These are phyloP conservation scores for Globisporangium yorkense DNA, from an alignment of 352 stramenopile genomes.

Conservation along the genomic window DNA sequence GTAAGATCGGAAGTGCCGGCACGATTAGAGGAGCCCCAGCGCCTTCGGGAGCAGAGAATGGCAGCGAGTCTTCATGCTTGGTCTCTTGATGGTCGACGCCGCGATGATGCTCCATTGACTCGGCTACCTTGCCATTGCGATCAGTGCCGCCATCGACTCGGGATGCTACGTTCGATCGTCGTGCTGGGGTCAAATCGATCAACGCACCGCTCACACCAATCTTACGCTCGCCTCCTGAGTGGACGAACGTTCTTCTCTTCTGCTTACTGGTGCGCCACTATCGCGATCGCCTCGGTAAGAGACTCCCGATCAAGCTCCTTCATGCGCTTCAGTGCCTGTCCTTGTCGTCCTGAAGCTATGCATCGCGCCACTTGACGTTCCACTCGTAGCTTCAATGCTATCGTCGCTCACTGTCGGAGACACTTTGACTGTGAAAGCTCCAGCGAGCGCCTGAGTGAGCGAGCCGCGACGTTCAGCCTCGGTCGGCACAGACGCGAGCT, in stretches of 20 bases:
- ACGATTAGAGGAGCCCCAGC: no score
- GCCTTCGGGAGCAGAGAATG: no score
- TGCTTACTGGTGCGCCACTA: not conserved
- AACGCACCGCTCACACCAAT: not conserved
- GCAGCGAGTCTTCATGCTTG: no score
- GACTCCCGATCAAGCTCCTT: no score
- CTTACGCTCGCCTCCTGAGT: not conserved
- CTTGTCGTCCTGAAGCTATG: no score
- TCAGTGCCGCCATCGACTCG: no score
- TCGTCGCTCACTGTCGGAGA: not conserved
- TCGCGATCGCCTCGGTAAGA: not conserved
- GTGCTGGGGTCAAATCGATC: conserved; percentile 6
- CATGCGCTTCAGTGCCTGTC: no score
- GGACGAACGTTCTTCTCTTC: not conserved
- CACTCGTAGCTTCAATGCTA: not conserved
- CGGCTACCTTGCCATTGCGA: no score
- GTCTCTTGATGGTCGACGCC: no score
- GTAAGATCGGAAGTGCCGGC: no score
- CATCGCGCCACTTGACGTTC: not conserved
- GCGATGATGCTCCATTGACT: no score
- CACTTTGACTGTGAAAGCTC: not conserved
- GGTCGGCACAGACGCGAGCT: not conserved
- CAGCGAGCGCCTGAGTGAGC: not conserved
- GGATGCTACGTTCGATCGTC: not conserved
- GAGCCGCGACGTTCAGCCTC: not conserved